Evolutionary conservation across 768 basidiomycete genomes (phyloP).

Genomic region (Tulasnella sp.): DNA sequence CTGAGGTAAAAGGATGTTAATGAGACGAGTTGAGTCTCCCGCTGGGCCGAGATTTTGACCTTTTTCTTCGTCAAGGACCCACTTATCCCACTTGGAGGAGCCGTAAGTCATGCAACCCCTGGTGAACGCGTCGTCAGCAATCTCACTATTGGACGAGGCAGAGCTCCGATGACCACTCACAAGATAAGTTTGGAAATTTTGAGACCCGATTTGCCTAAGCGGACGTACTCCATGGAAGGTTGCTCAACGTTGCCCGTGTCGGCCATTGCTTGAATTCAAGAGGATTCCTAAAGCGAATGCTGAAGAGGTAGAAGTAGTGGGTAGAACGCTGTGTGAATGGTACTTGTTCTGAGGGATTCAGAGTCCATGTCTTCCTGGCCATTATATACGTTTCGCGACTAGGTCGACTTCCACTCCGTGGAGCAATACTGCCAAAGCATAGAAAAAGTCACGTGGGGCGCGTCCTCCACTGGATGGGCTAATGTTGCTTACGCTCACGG

Average conservation of each 20-base stretch:
- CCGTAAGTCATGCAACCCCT: slow-evolving; percentile 15
- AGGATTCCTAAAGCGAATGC: not conserved
- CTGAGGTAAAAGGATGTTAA: not conserved
- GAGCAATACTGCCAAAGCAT: not conserved
- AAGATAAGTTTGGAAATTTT: slow-evolving; percentile 14
- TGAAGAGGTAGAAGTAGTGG: not conserved
- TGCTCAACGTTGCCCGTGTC: not conserved
- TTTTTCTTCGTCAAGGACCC: slow-evolving; percentile 15
- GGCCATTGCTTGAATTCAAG: not conserved
- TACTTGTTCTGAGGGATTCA: not conserved
- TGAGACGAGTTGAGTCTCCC: not conserved
- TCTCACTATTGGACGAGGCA: not conserved
- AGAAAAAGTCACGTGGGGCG: not conserved
- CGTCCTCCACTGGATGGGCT: not conserved
- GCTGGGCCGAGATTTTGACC: not conserved
- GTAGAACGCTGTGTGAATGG: not conserved
- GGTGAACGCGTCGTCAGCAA: not conserved
- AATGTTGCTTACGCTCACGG: not conserved
- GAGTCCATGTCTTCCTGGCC: not conserved
- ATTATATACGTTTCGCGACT: not conserved
- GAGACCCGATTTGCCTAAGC: slow-evolving; percentile 13
- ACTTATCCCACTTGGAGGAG: not conserved
- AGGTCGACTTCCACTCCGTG: not conserved
- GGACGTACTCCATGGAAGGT: slow-evolving; percentile 12
- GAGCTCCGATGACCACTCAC: not conserved